A percentile compares a stretch with the other conserved stretches of the same genome.
Conservation (phyloP, 73 alveolate species). For the Paramecium sexaurelia region DNA sequence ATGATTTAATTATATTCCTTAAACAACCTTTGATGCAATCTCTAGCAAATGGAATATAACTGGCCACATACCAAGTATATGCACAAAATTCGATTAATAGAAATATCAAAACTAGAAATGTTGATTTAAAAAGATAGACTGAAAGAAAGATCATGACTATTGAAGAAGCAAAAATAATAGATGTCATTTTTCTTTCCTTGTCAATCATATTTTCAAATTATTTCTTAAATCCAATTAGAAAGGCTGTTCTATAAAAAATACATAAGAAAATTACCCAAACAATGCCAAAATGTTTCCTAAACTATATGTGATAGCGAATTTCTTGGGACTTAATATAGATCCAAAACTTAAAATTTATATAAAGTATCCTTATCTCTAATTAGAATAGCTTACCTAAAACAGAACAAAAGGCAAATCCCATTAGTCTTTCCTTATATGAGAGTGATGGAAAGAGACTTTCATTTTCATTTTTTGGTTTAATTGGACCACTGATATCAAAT, state of each 20-base stretch:
- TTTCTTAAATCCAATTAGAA: constrained; percentile 81
- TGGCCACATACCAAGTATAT: constrained; percentile 84
- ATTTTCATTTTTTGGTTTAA: constrained; percentile 68
- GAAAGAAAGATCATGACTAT: constrained; percentile 75
- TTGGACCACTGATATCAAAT: constrained; percentile 38
- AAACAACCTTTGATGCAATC: constrained; percentile 78
- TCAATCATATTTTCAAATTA: constrained; percentile 83
- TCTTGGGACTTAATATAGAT: constrained; percentile 76
- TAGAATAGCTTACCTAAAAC: constrained; percentile 62
- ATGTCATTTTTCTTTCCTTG: constrained; percentile 79
- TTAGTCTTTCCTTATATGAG: constrained; percentile 80
- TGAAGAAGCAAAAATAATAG: constrained; percentile 75
- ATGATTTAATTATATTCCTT: constrained; percentile 34
- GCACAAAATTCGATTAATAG: constrained; percentile 76
- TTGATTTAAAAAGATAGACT: constrained; percentile 73
- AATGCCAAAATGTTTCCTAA: constrained; percentile 82
- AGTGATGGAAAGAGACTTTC: constrained; percentile 84
- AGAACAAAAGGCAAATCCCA: constrained; percentile 83
- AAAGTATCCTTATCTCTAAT: constrained; percentile 61
- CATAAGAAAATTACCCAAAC: constrained; percentile 59
- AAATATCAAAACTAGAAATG: constrained; percentile 76
- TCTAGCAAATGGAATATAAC: constrained; percentile 89
- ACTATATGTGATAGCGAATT: constrained; percentile 85
- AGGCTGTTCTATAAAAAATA: constrained; percentile 70
- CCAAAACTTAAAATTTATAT: constrained; percentile 82